phyloP scores from a whole-genome alignment of 2,329 filamentous ascomycete genomes.

The Colletotrichum sp. region DNA sequence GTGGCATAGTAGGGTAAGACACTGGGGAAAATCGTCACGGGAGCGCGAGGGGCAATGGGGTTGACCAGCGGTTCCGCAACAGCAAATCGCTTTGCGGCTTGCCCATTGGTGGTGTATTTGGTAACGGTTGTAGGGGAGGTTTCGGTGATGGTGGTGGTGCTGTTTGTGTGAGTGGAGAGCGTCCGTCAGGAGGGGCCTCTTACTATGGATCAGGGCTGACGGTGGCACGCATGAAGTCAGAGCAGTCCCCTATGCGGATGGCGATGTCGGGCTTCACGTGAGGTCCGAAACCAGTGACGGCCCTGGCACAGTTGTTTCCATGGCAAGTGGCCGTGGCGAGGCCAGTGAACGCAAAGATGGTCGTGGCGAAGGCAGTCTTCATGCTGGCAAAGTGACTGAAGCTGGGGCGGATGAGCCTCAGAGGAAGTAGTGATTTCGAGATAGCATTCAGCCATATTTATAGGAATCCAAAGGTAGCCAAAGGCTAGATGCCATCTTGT shows the following conservation, averaged over 20 bases:
- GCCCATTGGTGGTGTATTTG: background rate
- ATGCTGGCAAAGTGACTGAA: slow-evolving; percentile 25
- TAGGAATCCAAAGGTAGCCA: background rate
- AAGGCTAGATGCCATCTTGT: background rate
- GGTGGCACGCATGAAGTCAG: background rate
- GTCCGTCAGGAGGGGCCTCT: background rate
- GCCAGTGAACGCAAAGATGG: slow-evolving; percentile 38
- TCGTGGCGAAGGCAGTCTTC: slow-evolving; percentile 35
- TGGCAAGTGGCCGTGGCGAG: slow-evolving; percentile 30
- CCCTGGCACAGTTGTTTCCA: slow-evolving; percentile 15
- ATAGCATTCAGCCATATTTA: background rate
- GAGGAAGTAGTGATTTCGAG: background rate
- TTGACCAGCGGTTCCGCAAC: background rate
- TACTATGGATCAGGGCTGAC: background rate
- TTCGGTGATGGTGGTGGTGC: background rate
- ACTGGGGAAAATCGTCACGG: slow-evolving; percentile 27
- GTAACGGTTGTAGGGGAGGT: background rate
- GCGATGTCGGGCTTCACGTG: background rate
- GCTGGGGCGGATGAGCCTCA: background rate
- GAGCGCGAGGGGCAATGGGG: background rate
- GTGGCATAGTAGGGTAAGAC: slow-evolving; percentile 44
- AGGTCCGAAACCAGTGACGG: slow-evolving; percentile 6
- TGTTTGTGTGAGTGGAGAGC: background rate
- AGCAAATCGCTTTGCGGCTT: no score
- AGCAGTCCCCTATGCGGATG: background rate